Evolutionary conservation across 2,329 filamentous ascomycete species (phyloP).

Genomic region (Aureobasidium sp.): DNA sequence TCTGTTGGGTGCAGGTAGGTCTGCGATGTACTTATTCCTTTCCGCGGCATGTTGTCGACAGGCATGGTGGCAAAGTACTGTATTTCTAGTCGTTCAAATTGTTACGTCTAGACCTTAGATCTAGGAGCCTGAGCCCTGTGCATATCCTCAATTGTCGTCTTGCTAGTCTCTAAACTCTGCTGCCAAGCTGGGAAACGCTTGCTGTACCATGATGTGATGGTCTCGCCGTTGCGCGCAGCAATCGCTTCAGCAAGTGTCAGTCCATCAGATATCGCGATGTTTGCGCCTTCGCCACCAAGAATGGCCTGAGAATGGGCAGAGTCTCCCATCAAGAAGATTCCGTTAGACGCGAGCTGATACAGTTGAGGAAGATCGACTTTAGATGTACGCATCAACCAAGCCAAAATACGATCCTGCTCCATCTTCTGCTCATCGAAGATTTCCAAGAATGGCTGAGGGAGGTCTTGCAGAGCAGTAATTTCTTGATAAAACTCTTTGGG

Average conservation of each 20-base stretch:
- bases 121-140: neutral
- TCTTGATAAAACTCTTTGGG: constrained; percentile 32
- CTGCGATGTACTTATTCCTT: too few relatives aligned
- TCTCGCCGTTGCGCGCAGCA: constrained; percentile 15
- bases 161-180: constrained; percentile 20
- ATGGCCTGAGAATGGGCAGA: constrained; percentile 35
- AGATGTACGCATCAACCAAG: constrained; percentile 37
- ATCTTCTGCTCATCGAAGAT: constrained; percentile 30
- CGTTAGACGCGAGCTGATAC: constrained; percentile 21
- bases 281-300: constrained; percentile 35
- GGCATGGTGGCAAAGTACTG: neutral
- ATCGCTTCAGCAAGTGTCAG: constrained; percentile 29
- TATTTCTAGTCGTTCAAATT: neutral
- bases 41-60: neutral
- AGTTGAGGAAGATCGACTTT: constrained; percentile 19
- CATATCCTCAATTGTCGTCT: constrained; percentile 23
- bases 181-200: constrained; percentile 20
- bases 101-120: neutral
- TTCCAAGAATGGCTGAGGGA: constrained; percentile 27
- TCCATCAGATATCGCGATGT: constrained; percentile 34
- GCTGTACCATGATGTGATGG: constrained; percentile 20
- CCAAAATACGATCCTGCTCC: constrained; percentile 29
- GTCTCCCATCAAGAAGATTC: constrained; percentile 33
- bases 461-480: constrained; percentile 21
- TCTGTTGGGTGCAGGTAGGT: too few relatives aligned